phyloP scores from a whole-genome alignment of 352 stramenopile species.

The Phytophthora pinifolia region DNA sequence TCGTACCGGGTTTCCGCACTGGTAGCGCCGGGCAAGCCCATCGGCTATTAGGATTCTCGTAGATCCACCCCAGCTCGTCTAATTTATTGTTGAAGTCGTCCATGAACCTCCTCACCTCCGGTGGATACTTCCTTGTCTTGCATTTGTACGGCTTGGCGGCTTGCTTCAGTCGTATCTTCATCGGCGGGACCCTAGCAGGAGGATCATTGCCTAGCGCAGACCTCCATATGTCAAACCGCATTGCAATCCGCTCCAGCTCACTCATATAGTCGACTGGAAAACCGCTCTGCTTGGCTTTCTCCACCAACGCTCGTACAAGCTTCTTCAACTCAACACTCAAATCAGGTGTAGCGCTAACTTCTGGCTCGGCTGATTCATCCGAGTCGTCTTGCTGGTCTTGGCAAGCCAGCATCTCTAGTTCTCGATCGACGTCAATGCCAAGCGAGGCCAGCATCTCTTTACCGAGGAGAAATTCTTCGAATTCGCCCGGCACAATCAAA shows the following conservation, averaged over 20 bases:
- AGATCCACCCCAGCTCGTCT: constrained; percentile 5
- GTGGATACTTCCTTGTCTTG: constrained; percentile 11
- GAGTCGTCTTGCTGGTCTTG: constrained; percentile 5
- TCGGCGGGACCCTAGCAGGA: constrained; percentile 6
- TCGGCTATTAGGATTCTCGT: constrained; percentile 10
- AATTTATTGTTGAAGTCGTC: constrained; percentile 11
- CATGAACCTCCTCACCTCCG: constrained; percentile 4
- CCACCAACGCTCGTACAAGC: not conserved
- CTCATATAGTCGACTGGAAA: constrained; percentile 7
- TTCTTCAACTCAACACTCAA: not conserved
- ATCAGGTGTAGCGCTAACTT: not conserved
- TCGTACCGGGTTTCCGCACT: not conserved
- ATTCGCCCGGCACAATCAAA: constrained; percentile 1
- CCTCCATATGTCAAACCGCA: constrained; percentile 12
- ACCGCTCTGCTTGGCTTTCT: not conserved
- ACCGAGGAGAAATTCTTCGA: constrained; percentile 11
- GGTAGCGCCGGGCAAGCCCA: constrained; percentile 12
- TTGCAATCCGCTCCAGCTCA: constrained; percentile 1
- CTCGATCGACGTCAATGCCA: constrained; percentile 5
- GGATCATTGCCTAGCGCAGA: constrained; percentile 11
- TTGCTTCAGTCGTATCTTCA: constrained; percentile 16
- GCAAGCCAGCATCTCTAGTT: constrained; percentile 7
- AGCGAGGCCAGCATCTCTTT: no score
- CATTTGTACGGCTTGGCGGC: constrained; percentile 13
- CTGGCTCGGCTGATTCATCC: constrained; percentile 8